phyloP scores from a whole-genome alignment of 306 rosid genomes.

The Dalbergia cochinchinensis region DNA sequence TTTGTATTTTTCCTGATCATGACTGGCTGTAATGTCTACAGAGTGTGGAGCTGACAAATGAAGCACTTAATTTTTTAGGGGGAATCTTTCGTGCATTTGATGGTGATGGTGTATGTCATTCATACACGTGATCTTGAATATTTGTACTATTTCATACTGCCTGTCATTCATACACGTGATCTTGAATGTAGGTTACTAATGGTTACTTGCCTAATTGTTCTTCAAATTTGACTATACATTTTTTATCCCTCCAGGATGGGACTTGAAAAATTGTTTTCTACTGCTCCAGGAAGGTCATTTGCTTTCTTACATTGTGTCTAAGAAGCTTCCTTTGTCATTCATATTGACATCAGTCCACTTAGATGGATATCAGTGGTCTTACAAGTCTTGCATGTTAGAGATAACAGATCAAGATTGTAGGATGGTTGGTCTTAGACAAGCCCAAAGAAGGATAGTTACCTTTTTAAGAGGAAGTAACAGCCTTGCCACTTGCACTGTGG shows the following conservation, averaged over 20 bases:
- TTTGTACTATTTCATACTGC: background rate
- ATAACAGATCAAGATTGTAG: too few species aligned
- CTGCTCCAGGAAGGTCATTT: constrained; percentile 91
- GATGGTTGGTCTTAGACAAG: too few species aligned
- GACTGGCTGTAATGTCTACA: constrained; percentile 55
- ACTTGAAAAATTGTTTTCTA: constrained; percentile 88
- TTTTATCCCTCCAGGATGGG: constrained; percentile 70
- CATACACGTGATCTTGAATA: constrained; percentile 14
- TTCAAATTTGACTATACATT: background rate
- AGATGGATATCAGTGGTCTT: too few species aligned
- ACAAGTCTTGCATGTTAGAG: too few species aligned
- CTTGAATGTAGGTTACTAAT: background rate
- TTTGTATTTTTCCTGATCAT: constrained; percentile 18
- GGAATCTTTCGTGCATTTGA: constrained; percentile 78
- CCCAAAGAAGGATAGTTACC: too few species aligned
- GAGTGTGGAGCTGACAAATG: constrained; percentile 98
- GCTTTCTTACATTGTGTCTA: background rate
- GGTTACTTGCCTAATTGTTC: constrained; percentile 11
- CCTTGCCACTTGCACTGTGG: too few species aligned
- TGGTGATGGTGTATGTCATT: constrained; percentile 72
- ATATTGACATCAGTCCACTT: background rate
- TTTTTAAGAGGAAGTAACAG: too few species aligned
- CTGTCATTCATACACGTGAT: constrained; percentile 4
- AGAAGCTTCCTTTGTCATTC: constrained; percentile 16
- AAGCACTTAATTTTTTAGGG: constrained; percentile 83